A percentile compares a stretch with the other conserved stretches of the same genome.
Conservation (phyloP, 176 grass and related monocot species). For the Carex kokanica region DNA sequence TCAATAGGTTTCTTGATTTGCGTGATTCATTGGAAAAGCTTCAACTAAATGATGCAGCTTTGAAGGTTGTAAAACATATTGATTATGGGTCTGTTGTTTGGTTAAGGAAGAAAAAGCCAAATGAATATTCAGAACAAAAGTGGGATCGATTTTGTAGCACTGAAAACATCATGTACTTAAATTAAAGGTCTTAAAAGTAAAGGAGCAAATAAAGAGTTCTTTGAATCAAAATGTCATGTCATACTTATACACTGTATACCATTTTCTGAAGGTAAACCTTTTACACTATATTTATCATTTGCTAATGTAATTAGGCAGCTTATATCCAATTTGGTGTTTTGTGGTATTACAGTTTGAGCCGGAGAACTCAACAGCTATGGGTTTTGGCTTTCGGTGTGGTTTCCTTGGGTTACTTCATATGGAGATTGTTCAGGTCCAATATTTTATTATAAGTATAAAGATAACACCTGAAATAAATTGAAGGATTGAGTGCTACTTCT, state of each 20-base stretch:
- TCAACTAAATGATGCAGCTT: conserved; percentile 91
- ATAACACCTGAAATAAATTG: background rate
- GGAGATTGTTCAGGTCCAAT: conserved; percentile 94
- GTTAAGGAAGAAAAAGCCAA: background rate
- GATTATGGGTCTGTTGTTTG: background rate
- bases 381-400: conserved; percentile 94
- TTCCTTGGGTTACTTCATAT: conserved; percentile 97
- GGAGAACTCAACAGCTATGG: conserved; percentile 92
- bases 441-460: background rate
- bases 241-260: background rate
- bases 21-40: conserved; percentile 86
- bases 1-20: conserved; percentile 81
- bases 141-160: background rate
- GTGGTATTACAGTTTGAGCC: conserved; percentile 75
- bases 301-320: conserved; percentile 4
- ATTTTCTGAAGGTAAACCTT: background rate
- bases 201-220: background rate
- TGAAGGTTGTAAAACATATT: conserved; percentile 53
- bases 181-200: background rate
- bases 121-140: background rate
- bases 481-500: background rate
- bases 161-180: background rate
- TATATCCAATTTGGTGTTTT: conserved; percentile 2
- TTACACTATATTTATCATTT: background rate
- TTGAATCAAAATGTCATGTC: conserved; percentile 3